These are phyloP conservation scores for Leishmania mexicana DNA, from an alignment of 208 protist genomes.

Conservation along the genomic window DNA sequence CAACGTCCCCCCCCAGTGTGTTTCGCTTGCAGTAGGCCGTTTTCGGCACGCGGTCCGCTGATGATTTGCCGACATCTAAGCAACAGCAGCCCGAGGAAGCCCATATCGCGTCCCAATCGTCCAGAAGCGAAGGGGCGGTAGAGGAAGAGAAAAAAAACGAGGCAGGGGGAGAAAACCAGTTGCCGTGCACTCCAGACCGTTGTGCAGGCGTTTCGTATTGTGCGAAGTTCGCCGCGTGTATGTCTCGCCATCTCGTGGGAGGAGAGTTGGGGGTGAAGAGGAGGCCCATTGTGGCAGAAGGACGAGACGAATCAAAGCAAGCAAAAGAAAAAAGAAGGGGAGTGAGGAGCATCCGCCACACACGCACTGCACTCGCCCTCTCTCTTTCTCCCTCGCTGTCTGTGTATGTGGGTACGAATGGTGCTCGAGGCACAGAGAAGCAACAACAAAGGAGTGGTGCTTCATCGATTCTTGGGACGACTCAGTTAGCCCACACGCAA, in stretches of 20 bases:
- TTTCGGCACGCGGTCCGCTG: background rate
- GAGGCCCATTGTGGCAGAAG: background rate
- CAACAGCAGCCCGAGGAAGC: background rate
- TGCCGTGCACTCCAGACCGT: background rate
- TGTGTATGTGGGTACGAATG: background rate
- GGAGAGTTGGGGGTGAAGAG: background rate
- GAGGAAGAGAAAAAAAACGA: background rate
- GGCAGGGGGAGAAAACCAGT: background rate
- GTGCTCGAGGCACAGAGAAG: background rate
- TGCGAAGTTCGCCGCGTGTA: background rate
- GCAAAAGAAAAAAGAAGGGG: background rate
- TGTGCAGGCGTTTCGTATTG: background rate
- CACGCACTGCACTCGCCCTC: background rate
- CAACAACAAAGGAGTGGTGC: background rate
- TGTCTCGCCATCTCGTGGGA: background rate
- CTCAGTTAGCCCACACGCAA: background rate
- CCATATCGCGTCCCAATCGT: background rate
- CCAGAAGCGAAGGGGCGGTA: background rate
- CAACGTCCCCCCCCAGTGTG: background rate
- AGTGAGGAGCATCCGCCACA: background rate
- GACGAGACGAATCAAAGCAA: background rate
- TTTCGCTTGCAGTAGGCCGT: background rate
- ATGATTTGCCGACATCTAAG: background rate
- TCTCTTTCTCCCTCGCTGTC: background rate
- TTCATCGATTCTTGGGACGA: background rate